Conservation (phyloP, 257 asterid species). For the Rehmannia glutinosa region DNA sequence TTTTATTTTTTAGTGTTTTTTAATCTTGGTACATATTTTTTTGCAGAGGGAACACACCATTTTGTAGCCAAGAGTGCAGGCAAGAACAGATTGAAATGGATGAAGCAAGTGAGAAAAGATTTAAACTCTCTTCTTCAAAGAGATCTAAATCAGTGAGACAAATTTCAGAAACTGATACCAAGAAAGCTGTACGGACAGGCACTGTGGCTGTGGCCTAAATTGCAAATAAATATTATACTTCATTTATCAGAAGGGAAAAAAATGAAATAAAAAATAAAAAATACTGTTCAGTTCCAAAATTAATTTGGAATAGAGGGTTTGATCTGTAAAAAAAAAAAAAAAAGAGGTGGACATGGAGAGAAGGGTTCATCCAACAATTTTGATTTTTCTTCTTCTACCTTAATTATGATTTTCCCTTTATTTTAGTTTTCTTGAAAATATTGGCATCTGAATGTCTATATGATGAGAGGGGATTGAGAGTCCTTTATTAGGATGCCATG, state of each 20-base stretch:
- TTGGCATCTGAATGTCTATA: constrained; percentile 28
- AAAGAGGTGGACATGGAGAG: neutral
- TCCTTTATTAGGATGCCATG: constrained; percentile 21
- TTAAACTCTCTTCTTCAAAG: constrained; percentile 53
- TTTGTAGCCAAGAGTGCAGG: constrained; percentile 91
- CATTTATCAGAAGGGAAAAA: neutral
- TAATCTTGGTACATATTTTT: neutral
- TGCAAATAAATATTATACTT: too few species aligned
- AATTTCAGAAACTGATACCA: constrained; percentile 43
- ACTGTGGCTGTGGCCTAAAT: constrained; percentile 66
- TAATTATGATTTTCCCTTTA: neutral
- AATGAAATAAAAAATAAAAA: neutral
- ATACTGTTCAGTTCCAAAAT: too few species aligned
- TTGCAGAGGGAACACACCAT: constrained; percentile 91
- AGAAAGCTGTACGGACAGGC: constrained; percentile 55
- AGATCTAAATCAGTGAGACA: constrained; percentile 36
- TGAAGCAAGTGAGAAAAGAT: constrained; percentile 68
- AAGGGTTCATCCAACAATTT: constrained; percentile 36
- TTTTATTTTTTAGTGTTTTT: neutral
- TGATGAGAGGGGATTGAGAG: constrained; percentile 7
- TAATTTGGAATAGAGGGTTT: neutral
- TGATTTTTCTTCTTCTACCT: constrained; percentile 12
- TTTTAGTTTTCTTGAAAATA: neutral
- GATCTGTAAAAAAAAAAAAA: constrained; percentile 6
- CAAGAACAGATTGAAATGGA: constrained; percentile 94